Evolutionary conservation across 495 filamentous ascomycete genomes (phyloP).

Genomic region (Penicillium daleae): DNA sequence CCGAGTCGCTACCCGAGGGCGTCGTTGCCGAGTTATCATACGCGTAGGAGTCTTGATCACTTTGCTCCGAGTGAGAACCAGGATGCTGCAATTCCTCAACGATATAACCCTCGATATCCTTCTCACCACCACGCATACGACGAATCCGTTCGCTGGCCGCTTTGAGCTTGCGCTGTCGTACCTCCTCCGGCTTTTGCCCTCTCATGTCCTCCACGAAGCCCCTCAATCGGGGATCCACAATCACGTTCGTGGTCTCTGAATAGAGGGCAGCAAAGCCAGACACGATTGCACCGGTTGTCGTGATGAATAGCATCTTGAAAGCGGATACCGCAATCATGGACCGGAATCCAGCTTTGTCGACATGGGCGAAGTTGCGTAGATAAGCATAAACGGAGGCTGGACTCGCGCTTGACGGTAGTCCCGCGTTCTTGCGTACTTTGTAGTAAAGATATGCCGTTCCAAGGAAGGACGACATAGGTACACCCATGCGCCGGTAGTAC

Average conservation of each 20-base stretch:
- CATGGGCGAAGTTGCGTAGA: not conserved
- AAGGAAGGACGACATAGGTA: conserved; percentile 22
- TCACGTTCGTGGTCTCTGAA: conserved; percentile 16
- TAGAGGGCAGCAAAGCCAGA: conserved; percentile 16
- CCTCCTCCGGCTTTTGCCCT: conserved; percentile 27
- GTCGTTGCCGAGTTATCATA: conserved; percentile 9
- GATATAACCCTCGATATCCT: conserved; percentile 13
- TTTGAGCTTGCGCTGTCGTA: conserved; percentile 29
- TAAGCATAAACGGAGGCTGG: conserved; percentile 1
- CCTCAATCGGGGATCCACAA: conserved; percentile 36
- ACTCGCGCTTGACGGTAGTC: conserved; percentile 16
- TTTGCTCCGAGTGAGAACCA: not conserved
- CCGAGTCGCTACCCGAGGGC: conserved; percentile 9
- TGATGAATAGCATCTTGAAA: conserved; percentile 32
- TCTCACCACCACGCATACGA: conserved; percentile 13
- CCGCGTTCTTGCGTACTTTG: conserved; percentile 10
- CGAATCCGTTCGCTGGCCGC: conserved; percentile 18
- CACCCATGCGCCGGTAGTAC: conserved; percentile 27
- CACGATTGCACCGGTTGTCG: conserved; percentile 9
- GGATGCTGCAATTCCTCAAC: not conserved
- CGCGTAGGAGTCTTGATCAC: conserved; percentile 12
- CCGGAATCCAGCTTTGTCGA: conserved; percentile 4
- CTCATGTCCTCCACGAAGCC: conserved; percentile 25
- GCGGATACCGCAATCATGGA: not conserved
- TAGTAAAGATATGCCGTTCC: conserved; percentile 17